Percentiles rank a stretch among this genome's conserved stretches.
Evolutionary conservation across 1,284 basidiomycete genomes (phyloP).

Genomic region (Ganoderma leucocontextum): DNA sequence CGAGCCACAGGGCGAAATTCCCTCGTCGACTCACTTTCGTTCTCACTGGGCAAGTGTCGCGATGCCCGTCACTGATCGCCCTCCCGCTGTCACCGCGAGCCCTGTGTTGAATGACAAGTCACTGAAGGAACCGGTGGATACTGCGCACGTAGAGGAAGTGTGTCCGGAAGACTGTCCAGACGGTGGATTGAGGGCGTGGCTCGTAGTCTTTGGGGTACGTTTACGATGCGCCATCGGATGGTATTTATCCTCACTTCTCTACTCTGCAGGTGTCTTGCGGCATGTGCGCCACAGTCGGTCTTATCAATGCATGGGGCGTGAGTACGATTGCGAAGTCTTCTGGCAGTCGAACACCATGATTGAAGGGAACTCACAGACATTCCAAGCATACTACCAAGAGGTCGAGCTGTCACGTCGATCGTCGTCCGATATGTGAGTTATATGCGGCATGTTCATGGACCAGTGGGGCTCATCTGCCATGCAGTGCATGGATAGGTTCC

Average conservation of each 20-base stretch:
- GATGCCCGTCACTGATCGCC: background rate
- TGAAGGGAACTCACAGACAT: background rate
- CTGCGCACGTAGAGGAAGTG: background rate
- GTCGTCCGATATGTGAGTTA: constrained; percentile 1
- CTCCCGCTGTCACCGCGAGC: background rate
- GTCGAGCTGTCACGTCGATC: background rate
- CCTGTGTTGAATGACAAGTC: background rate
- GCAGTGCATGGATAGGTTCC: constrained; percentile 8
- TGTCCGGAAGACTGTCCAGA: background rate
- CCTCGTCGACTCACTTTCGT: background rate
- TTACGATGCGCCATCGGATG: background rate
- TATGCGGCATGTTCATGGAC: background rate
- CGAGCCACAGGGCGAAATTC: background rate
- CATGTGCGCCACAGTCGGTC: background rate
- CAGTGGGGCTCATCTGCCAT: background rate
- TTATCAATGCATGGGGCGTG: background rate
- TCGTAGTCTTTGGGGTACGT: background rate
- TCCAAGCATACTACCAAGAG: constrained; percentile 7
- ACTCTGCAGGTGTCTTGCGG: background rate
- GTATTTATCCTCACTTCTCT: background rate
- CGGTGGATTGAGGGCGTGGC: background rate
- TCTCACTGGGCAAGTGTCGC: background rate
- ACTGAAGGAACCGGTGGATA: background rate
- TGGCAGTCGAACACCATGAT: background rate
- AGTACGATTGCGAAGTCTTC: background rate